phyloP scores from a whole-genome alignment of 768 basidiomycete species.

The Basidioascus undulatus region DNA sequence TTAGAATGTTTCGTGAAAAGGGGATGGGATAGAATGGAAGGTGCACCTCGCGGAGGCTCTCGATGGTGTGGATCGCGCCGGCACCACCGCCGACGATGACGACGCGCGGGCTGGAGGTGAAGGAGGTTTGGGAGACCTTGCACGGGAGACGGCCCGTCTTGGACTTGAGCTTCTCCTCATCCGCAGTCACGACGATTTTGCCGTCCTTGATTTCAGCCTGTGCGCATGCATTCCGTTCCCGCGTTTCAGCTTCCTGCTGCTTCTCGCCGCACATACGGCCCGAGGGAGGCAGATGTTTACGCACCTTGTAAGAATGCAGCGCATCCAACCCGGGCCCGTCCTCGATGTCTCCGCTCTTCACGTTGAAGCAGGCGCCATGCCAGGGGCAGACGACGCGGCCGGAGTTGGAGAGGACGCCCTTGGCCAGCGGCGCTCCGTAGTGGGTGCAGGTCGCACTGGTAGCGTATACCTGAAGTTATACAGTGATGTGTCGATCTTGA shows the following conservation, averaged over 20 bases:
- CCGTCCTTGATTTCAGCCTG: conserved; percentile 33
- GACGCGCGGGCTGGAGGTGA: conserved; percentile 28
- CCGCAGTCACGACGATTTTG: conserved; percentile 56
- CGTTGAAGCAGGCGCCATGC: conserved; percentile 83
- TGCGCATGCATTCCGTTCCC: too few species aligned
- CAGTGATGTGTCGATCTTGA: not conserved
- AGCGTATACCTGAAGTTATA: conserved; percentile 19
- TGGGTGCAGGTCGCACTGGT: conserved; percentile 74
- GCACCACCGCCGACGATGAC: conserved; percentile 72
- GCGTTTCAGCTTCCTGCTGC: too few species aligned
- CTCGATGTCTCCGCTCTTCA: conserved; percentile 68
- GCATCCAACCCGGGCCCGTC: conserved; percentile 67
- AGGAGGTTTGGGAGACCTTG: conserved; percentile 20
- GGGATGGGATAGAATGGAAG: not conserved
- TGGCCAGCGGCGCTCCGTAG: conserved; percentile 66
- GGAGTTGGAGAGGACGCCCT: conserved; percentile 54
- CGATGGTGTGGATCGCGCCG: conserved; percentile 48
- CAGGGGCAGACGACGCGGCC: conserved; percentile 66
- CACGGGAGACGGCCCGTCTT: conserved; percentile 38
- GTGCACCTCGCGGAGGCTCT: conserved; percentile 54
- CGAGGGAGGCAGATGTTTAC: too few species aligned
- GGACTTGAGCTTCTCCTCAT: conserved; percentile 34
- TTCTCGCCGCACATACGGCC: too few species aligned
- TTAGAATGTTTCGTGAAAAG: not conserved
- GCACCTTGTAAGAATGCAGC: conserved; percentile 44